A percentile compares a stretch with the other conserved stretches of the same genome.
phyloP scores from a whole-genome alignment of 257 asterid species.

The Forsythia suspensa region DNA sequence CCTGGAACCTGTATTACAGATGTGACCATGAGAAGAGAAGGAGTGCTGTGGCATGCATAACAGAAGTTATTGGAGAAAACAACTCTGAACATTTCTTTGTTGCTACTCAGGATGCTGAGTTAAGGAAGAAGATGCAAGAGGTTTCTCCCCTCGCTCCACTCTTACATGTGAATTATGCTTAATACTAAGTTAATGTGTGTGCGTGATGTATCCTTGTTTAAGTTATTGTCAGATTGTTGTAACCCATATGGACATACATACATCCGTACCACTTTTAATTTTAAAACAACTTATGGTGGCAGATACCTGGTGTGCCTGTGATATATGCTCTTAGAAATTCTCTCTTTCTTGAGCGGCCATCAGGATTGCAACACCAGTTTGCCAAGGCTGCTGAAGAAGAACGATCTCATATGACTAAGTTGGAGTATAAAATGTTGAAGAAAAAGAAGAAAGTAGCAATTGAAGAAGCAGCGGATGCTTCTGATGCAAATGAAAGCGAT shows the following conservation, averaged over 20 bases:
- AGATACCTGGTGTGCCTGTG: constrained; percentile 92
- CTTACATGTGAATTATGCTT: neutral
- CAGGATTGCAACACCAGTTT: constrained; percentile 61
- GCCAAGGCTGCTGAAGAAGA: constrained; percentile 72
- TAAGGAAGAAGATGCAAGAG: constrained; percentile 73
- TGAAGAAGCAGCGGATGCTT: constrained; percentile 49
- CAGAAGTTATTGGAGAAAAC: constrained; percentile 73
- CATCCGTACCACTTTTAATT: neutral
- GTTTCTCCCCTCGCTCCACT: constrained; percentile 29
- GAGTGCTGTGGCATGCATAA: constrained; percentile 69
- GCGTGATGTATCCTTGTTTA: neutral
- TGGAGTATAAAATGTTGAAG: constrained; percentile 55
- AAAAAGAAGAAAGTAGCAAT: constrained; percentile 33
- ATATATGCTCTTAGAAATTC: constrained; percentile 78
- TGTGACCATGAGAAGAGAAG: constrained; percentile 82
- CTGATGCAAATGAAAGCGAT: constrained; percentile 43
- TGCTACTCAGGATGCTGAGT: constrained; percentile 86
- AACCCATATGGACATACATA: neutral
- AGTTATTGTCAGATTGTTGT: constrained; percentile 3
- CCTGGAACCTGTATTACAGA: constrained; percentile 39
- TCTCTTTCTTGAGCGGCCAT: constrained; percentile 81
- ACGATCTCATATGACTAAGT: constrained; percentile 67
- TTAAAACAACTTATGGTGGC: constrained; percentile 23
- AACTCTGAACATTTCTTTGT: constrained; percentile 86
- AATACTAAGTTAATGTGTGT: neutral